Conservation (phyloP, 2,329 filamentous ascomycete species). For the Didymella sp. region DNA sequence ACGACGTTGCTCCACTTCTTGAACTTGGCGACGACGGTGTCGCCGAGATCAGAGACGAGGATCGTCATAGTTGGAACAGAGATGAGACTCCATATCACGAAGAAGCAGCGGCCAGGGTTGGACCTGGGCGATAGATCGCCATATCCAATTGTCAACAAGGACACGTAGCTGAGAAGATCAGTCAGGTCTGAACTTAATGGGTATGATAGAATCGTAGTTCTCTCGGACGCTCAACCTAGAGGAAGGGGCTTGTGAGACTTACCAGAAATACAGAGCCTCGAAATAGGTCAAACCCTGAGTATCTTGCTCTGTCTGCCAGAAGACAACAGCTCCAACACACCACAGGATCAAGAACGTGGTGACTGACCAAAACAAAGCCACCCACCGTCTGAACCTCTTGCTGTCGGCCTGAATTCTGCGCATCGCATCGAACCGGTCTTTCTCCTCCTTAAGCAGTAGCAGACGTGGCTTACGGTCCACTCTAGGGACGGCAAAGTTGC, state of each 20-base stretch:
- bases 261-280: constrained; percentile 83
- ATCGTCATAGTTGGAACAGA: constrained; percentile 89
- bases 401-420: constrained; percentile 75
- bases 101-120: constrained; percentile 81
- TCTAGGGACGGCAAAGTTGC: constrained; percentile 10
- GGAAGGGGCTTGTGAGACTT: constrained; percentile 47
- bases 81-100: constrained; percentile 90
- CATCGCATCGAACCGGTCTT: constrained; percentile 80
- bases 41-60: constrained; percentile 66
- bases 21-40: constrained; percentile 76
- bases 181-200: background rate
- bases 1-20: constrained; percentile 67
- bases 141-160: constrained; percentile 85
- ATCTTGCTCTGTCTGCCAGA: constrained; percentile 66
- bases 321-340: constrained; percentile 80
- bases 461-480: constrained; percentile 53
- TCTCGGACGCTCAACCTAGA: too few relatives aligned
- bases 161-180: constrained; percentile 54
- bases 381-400: constrained; percentile 73
- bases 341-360: constrained; percentile 76
- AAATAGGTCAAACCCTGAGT: constrained; percentile 73
- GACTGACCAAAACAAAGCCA: constrained; percentile 71
- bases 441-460: constrained; percentile 64
- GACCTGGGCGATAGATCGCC: constrained; percentile 80
- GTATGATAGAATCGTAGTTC: too few relatives aligned